Percentiles rank a stretch among this genome's conserved stretches.
Evolutionary conservation across 768 basidiomycete genomes (phyloP).

Genomic region (Phaffia tasmanica): DNA sequence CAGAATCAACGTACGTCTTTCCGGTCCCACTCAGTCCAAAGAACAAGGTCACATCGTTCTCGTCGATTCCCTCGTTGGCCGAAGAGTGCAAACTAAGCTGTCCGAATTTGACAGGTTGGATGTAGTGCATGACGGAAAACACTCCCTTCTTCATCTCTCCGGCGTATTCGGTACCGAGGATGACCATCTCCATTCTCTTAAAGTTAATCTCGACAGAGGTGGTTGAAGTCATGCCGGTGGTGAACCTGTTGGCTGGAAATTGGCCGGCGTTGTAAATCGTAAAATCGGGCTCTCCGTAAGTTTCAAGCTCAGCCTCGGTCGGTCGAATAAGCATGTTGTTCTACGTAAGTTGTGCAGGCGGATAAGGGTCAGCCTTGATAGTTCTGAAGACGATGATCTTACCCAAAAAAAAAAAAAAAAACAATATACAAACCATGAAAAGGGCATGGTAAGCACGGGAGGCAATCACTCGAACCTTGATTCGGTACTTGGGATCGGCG

Average conservation of each 20-base stretch:
- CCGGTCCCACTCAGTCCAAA: slow-evolving; percentile 97
- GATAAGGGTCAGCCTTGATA: not conserved
- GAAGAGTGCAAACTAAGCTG: slow-evolving; percentile 96
- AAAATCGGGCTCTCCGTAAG: slow-evolving; percentile 97
- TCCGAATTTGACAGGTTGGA: slow-evolving; percentile 96
- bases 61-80: slow-evolving; percentile 82
- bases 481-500: slow-evolving; percentile 96
- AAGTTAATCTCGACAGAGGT: slow-evolving; percentile 99
- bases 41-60: slow-evolving; percentile 91
- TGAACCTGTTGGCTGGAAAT: slow-evolving; percentile 99
- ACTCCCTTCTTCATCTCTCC: slow-evolving; percentile 99
- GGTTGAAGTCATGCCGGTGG: slow-evolving; percentile 98
- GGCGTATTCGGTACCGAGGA: slow-evolving; percentile 70
- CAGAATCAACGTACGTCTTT: slow-evolving; percentile 53
- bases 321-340: slow-evolving; percentile 99
- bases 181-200: slow-evolving; percentile 99
- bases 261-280: slow-evolving; percentile 99
- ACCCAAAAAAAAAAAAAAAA: slow-evolving; percentile 17
- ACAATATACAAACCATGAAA: slow-evolving; percentile 67
- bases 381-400: not conserved
- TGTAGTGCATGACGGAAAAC: slow-evolving; percentile 99
- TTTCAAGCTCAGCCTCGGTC: slow-evolving; percentile 79
- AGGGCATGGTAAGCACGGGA: slow-evolving; percentile 96
- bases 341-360: slow-evolving; percentile 39
- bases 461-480: slow-evolving; percentile 98